phyloP scores from a whole-genome alignment of 2,329 filamentous ascomycete species.

The Ophidiomyces ophidiicola region DNA sequence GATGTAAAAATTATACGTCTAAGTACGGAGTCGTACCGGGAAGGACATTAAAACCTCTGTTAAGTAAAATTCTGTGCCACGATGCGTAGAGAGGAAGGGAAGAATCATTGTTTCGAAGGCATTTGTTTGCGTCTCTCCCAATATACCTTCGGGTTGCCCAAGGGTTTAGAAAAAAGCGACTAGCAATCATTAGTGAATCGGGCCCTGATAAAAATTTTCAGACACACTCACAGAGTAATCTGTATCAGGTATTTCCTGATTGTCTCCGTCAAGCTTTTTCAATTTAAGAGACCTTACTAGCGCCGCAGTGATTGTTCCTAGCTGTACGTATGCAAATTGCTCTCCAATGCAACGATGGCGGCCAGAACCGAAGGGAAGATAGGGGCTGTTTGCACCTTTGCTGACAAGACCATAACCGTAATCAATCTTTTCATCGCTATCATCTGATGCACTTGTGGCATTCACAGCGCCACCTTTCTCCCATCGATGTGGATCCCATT shows the following conservation, averaged over 20 bases:
- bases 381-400: conserved; percentile 81
- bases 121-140: conserved; percentile 15
- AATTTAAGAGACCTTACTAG: conserved; percentile 71
- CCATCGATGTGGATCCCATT: conserved; percentile 91
- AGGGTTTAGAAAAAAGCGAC: conserved; percentile 59
- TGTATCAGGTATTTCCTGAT: conserved; percentile 33
- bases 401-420: conserved; percentile 88
- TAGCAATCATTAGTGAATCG: conserved; percentile 16
- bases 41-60: no score
- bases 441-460: conserved; percentile 31
- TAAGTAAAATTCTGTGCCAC: neutral
- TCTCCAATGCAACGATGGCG: conserved; percentile 92
- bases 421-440: conserved; percentile 63
- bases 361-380: conserved; percentile 87
- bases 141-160: conserved; percentile 54
- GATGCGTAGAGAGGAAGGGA: conserved; percentile 13
- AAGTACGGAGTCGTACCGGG: no score
- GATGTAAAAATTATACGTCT: no score
- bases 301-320: conserved; percentile 70
- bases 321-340: conserved; percentile 87
- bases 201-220: neutral
- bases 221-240: conserved; percentile 41
- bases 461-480: conserved; percentile 46
- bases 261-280: conserved; percentile 52
- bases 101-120: conserved; percentile 11